Conservation (phyloP, 139 green algal species). For the Tetradesmus lagerheimii region DNA sequence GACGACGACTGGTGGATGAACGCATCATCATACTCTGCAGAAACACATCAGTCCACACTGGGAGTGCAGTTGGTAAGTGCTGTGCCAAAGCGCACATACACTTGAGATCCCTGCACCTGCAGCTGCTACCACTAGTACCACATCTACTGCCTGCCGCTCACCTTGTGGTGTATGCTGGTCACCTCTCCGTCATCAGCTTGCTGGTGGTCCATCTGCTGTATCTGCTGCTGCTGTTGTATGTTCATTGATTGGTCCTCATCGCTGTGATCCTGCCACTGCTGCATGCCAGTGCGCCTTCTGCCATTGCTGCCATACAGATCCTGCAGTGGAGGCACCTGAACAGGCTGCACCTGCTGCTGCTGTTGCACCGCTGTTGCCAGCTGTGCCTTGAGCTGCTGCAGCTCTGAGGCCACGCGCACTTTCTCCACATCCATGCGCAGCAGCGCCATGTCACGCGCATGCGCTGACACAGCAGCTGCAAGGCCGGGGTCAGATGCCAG, state of each 20-base stretch:
- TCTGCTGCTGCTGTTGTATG: neutral
- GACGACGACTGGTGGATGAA: no score
- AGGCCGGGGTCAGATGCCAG: conserved; percentile 33
- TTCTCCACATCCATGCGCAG: conserved; percentile 62
- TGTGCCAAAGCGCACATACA: neutral
- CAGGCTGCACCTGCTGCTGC: neutral
- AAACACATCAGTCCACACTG: neutral
- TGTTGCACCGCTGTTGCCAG: conserved; percentile 7
- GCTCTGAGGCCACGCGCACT: conserved; percentile 20
- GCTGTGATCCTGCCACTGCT: neutral
- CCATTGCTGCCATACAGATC: neutral
- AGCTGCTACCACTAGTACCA: no score
- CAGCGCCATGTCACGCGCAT: conserved; percentile 54
- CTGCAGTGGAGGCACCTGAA: neutral
- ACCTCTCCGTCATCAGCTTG: neutral
- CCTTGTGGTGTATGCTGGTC: conserved; percentile 22
- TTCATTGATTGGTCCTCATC: neutral
- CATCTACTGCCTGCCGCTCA: neutral
- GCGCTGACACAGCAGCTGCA: conserved; percentile 3
- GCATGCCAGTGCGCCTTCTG: neutral
- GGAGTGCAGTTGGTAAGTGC: no score
- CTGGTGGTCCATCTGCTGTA: neutral
- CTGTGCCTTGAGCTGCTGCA: conserved; percentile 37
- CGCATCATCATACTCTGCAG: no score
- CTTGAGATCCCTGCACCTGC: neutral